Percentiles rank a stretch among this genome's conserved stretches.
These are phyloP conservation scores for Helminthosporium solani DNA, from an alignment of 2,329 filamentous ascomycete genomes.

Conservation along the genomic window DNA sequence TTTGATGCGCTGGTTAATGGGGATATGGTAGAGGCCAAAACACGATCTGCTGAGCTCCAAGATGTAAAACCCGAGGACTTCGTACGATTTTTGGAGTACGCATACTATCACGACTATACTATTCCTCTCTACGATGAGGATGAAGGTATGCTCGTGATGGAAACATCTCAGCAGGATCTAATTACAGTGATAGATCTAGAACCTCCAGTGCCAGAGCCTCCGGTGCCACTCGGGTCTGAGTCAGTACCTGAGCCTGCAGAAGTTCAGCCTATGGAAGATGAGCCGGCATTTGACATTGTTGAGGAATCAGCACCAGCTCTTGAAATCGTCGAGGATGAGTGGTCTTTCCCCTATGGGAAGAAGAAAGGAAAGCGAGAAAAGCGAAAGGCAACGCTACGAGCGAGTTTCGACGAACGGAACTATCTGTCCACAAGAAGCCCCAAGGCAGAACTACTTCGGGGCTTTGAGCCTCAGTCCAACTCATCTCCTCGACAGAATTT, in stretches of 20 bases:
- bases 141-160: no score
- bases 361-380: no score
- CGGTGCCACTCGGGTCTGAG: no score
- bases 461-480: constrained; percentile 7
- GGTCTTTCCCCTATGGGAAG: no score
- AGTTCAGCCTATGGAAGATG: no score
- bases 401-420: neutral
- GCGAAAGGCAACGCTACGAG: neutral
- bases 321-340: no score
- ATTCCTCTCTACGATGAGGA: constrained; percentile 4
- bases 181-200: neutral
- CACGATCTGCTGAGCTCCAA: constrained; percentile 11
- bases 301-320: no score
- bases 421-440: constrained; percentile 5
- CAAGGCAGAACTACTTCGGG: neutral
- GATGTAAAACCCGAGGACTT: constrained; percentile 27
- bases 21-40: constrained; percentile 20
- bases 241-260: no score
- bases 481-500: constrained; percentile 14
- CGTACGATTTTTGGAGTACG: constrained; percentile 27
- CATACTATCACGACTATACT: constrained; percentile 26
- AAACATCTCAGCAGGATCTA: no score
- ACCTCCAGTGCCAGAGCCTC: no score
- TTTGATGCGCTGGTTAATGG: constrained; percentile 25
- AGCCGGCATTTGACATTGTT: no score